These are phyloP conservation scores for Apiotrichum gamsii DNA, from an alignment of 1,284 basidiomycete genomes.

Conservation along the genomic window DNA sequence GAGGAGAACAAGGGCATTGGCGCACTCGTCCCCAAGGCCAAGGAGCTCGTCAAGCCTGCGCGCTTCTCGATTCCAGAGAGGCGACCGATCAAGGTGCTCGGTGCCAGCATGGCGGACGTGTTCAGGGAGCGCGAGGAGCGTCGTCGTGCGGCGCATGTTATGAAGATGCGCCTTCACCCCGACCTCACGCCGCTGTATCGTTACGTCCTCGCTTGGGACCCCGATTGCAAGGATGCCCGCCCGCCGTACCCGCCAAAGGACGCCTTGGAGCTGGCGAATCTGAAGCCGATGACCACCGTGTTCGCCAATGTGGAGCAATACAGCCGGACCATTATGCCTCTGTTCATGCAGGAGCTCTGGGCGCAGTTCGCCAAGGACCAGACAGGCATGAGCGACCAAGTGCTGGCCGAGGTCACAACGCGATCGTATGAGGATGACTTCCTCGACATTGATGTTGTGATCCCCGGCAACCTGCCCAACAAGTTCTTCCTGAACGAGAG, in stretches of 20 bases:
- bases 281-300: slow-evolving; percentile 56
- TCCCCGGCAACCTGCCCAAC: slow-evolving; percentile 54
- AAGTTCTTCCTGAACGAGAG: slow-evolving; percentile 72
- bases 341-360: slow-evolving; percentile 91
- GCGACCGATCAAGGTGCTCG: slow-evolving; percentile 63
- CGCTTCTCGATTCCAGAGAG: slow-evolving; percentile 47
- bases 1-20: slow-evolving; percentile 56
- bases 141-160: slow-evolving; percentile 59
- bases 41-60: slow-evolving; percentile 49
- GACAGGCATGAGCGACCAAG: slow-evolving; percentile 54
- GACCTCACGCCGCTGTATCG: slow-evolving; percentile 74
- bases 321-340: slow-evolving; percentile 69
- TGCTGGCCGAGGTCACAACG: slow-evolving; percentile 64
- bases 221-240: slow-evolving; percentile 59
- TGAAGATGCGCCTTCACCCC: slow-evolving; percentile 68
- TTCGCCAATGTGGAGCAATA: slow-evolving; percentile 69
- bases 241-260: slow-evolving; percentile 53
- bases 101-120: slow-evolving; percentile 47
- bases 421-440: slow-evolving; percentile 45
- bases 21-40: slow-evolving; percentile 54
- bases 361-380: slow-evolving; percentile 75
- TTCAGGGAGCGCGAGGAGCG: slow-evolving; percentile 47
- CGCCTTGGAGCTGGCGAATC: slow-evolving; percentile 37
- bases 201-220: slow-evolving; percentile 80
- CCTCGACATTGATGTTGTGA: slow-evolving; percentile 38